A percentile compares a stretch with the other conserved stretches of the same genome.
These are phyloP conservation scores for Lipomyces mesembrius DNA, from an alignment of 805 yeast species.

Conservation along the genomic window DNA sequence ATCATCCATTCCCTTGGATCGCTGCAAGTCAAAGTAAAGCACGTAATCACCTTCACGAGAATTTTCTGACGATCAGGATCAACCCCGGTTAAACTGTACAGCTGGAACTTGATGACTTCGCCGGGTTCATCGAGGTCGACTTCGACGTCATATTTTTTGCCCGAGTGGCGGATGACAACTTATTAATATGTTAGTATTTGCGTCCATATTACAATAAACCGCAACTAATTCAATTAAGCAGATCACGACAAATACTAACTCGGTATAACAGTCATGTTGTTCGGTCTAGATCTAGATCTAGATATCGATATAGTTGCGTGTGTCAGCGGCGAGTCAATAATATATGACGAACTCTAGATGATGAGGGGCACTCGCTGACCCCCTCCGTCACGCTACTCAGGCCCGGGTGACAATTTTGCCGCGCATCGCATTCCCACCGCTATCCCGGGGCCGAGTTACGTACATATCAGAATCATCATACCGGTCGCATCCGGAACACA, in stretches of 20 bases:
- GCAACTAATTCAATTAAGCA: not conserved
- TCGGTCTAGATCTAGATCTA: not conserved
- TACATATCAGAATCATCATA: not conserved
- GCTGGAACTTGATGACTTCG: slow-evolving; percentile 64
- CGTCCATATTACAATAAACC: not conserved
- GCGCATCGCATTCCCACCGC: not conserved
- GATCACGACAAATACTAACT: slow-evolving; percentile 18
- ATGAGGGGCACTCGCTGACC: not conserved
- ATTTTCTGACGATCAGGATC: slow-evolving; percentile 92
- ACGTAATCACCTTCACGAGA: slow-evolving; percentile 59
- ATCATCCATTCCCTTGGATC: not conserved
- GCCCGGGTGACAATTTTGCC: not conserved
- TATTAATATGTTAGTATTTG: slow-evolving; percentile 5
- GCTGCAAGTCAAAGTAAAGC: not conserved
- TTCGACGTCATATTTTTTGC: slow-evolving; percentile 63
- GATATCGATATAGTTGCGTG: not conserved
- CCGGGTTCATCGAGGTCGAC: slow-evolving; percentile 63
- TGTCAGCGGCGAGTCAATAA: not conserved
- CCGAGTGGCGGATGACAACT: slow-evolving; percentile 66
- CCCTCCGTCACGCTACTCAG: not conserved
- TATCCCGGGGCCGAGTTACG: not conserved
- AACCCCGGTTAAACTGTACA: slow-evolving; percentile 74
- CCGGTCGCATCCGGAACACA: not conserved
- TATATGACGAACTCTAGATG: not conserved
- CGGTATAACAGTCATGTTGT: slow-evolving; percentile 32